Evolutionary conservation across 2,329 filamentous ascomycete species (phyloP), one percentile per base, ranked within the genome.

Genomic region (Mycosphaerelloides madeirae): DNA sequence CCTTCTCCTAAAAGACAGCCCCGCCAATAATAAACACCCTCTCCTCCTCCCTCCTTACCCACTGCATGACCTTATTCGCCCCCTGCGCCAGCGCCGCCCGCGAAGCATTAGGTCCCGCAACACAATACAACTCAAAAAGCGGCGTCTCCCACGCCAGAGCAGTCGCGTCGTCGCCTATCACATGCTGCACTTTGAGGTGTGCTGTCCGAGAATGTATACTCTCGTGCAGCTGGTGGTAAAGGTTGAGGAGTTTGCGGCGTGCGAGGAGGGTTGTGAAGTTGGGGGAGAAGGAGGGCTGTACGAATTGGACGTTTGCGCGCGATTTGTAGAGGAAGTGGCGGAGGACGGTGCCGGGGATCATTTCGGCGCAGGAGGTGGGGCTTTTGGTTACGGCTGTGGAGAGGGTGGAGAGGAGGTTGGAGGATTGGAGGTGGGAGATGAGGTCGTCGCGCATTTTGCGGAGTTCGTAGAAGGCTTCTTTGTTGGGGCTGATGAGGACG

Each of bases 241-340:
- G 73, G 13, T 83, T 85, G 74, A 97, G 83, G 22, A 96, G 74
- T 46, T 78, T 80, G 13, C 65, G 46, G 25, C 55, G 49, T 0
- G 57, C 52, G 3, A 65, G 55, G 14, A 54, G n/a, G 7, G 50
- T 52, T 16, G 65, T 66, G 59, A 93, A 93, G 44, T 82, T 72
- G 0, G 87, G 84, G 8, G 80, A 75, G 49, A 88, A 84, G 0
- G 86, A 82, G 1, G 90, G 85, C 87, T 95, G 95, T 55, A 81
- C 85, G 66, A 96, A 98, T 65, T 98, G 94, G 20, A 98, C 93
- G 58, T 98, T 95, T 15, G 84, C 83, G 48, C 87, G 80, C 13
- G 87, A 95, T 68, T 97, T 98, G 75, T 95, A 98, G 14, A 98
- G 70, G 62, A 97, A 98, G 71, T 98, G 93, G 55, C 85, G 83